phyloP scores from a whole-genome alignment of 345 rosid genomes.

The Eucalyptus sp. region DNA sequence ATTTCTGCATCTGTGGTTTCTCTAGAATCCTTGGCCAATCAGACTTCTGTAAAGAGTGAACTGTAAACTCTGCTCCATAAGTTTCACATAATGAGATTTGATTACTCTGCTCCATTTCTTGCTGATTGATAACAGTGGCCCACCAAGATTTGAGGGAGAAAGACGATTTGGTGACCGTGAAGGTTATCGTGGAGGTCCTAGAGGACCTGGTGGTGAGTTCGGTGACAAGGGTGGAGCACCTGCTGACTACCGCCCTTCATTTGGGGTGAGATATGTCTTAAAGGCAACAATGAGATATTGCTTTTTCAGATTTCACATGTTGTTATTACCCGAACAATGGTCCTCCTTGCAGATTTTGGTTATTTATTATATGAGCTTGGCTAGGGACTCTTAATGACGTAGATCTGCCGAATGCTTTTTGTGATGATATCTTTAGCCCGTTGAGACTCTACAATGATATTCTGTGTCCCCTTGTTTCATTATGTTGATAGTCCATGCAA shows the following conservation, averaged over 20 bases:
- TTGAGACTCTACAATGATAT: background rate
- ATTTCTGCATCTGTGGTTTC: background rate
- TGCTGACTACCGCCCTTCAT: constrained; percentile 74
- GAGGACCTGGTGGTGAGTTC: constrained; percentile 59
- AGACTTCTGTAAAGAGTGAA: background rate
- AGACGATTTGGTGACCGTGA: constrained; percentile 68
- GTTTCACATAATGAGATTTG: background rate
- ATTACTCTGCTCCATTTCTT: background rate
- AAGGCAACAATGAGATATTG: background rate
- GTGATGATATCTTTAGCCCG: background rate
- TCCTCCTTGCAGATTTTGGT: background rate
- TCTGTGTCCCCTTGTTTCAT: background rate
- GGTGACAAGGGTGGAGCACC: constrained; percentile 92
- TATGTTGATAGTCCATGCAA: background rate
- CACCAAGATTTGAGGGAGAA: constrained; percentile 78
- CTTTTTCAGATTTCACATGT: background rate
- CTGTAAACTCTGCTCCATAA: background rate
- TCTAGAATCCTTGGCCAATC: background rate
- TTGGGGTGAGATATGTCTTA: constrained; percentile 34
- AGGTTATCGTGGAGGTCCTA: constrained; percentile 79
- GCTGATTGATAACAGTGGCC: constrained; percentile 34
- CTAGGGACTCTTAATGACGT: background rate
- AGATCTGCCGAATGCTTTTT: background rate
- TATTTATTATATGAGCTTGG: background rate
- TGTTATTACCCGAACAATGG: background rate